A percentile compares a stretch with the other conserved stretches of the same genome.
These are phyloP conservation scores for Alternaria burnsii DNA, from an alignment of 2,329 filamentous ascomycete species.

Conservation along the genomic window DNA sequence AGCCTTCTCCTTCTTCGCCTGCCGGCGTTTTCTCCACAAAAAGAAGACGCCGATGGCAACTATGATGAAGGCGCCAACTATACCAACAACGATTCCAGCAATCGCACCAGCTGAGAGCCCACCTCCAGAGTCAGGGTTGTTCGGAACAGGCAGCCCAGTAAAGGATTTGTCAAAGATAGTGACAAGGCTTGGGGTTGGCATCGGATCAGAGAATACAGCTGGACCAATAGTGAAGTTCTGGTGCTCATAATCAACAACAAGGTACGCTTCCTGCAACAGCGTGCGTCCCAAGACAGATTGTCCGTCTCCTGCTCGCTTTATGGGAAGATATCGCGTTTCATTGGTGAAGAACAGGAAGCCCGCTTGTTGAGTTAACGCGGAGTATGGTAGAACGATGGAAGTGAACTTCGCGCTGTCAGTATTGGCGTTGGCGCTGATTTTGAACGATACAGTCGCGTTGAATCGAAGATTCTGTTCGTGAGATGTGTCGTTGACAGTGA, in stretches of 20 bases:
- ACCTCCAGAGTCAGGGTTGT: conserved; percentile 5
- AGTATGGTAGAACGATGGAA: conserved; percentile 40
- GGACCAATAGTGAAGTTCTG: conserved; percentile 45
- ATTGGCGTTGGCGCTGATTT: too few species aligned
- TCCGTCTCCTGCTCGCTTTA: conserved; percentile 37
- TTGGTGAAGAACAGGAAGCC: conserved; percentile 17
- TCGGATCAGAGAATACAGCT: conserved; percentile 31
- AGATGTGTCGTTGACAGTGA: too few species aligned
- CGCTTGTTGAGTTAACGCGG: conserved; percentile 35
- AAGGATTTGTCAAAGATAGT: conserved; percentile 37
- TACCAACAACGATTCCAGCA: conserved; percentile 46
- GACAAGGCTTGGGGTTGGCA: conserved; percentile 30
- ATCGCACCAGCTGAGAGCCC: conserved; percentile 41
- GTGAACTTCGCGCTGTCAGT: too few species aligned
- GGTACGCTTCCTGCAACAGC: conserved; percentile 50
- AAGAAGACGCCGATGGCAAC: conserved; percentile 38
- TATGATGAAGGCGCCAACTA: conserved; percentile 37
- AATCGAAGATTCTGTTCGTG: conserved; percentile 34
- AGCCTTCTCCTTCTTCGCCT: conserved; percentile 5
- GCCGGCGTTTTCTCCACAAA: conserved; percentile 36
- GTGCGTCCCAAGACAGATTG: conserved; percentile 44
- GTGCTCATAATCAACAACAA: conserved; percentile 49
- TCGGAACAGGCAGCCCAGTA: conserved; percentile 4
- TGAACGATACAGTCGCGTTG: conserved; percentile 40
- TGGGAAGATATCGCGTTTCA: conserved; percentile 42